These are phyloP conservation scores for Senna tora DNA, from an alignment of 306 rosid genomes.

Conservation along the genomic window DNA sequence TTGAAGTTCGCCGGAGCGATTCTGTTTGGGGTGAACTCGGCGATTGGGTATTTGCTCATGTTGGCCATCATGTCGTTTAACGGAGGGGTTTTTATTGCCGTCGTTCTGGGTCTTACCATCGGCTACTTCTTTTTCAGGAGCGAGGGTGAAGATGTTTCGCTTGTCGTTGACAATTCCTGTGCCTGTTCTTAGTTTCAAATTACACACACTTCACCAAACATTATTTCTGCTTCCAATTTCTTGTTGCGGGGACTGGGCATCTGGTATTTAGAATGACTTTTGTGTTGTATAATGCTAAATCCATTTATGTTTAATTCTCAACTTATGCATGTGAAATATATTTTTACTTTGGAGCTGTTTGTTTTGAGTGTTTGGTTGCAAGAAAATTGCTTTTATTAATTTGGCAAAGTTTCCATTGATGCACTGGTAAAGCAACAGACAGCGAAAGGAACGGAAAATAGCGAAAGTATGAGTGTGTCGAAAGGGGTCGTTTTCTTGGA, in stretches of 20 bases:
- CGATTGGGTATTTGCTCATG: constrained; percentile 90
- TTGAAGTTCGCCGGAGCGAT: constrained; percentile 52
- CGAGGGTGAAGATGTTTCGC: constrained; percentile 54
- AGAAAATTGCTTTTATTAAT: neutral
- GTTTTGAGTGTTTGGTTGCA: neutral
- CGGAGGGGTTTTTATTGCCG: constrained; percentile 82
- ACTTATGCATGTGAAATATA: neutral
- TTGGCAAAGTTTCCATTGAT: neutral
- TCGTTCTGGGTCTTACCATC: constrained; percentile 69
- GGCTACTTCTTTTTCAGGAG: constrained; percentile 74
- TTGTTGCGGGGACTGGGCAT: neutral
- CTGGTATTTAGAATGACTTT: neutral
- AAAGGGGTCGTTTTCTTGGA: neutral
- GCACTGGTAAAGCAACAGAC: neutral
- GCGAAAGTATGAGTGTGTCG: neutral
- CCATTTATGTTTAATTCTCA: neutral
- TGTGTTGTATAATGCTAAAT: constrained; percentile 8
- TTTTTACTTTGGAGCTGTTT: neutral
- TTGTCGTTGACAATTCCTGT: constrained; percentile 68
- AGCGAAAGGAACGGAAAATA: neutral
- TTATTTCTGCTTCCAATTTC: neutral
- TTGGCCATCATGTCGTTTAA: constrained; percentile 88
- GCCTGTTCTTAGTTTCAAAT: constrained; percentile 66
- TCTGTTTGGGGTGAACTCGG: constrained; percentile 75
- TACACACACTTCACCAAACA: neutral